A percentile compares a stretch with the other conserved stretches of the same genome.
phyloP scores from a whole-genome alignment of 2,329 filamentous ascomycete species.

The Neoascochyta sp. region DNA sequence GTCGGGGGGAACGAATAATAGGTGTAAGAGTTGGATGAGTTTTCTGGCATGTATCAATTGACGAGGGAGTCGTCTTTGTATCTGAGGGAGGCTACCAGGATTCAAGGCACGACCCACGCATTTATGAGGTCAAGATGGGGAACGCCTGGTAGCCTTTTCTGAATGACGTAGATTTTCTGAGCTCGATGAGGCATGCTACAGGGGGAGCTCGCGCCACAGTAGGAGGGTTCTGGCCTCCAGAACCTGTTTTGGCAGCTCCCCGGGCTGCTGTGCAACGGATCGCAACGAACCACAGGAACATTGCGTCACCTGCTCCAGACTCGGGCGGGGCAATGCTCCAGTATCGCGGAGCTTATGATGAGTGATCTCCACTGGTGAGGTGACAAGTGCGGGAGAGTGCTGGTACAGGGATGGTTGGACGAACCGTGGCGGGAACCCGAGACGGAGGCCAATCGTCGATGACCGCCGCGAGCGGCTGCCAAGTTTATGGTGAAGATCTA shows the following conservation, averaged over 20 bases:
- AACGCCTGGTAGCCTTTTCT: slow-evolving; percentile 14
- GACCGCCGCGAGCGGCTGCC: slow-evolving; percentile 16
- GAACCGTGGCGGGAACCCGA: slow-evolving; percentile 31
- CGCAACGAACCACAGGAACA: slow-evolving; percentile 22
- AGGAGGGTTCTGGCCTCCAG: slow-evolving; percentile 15
- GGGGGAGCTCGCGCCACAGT: slow-evolving; percentile 37
- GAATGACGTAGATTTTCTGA: slow-evolving; percentile 34
- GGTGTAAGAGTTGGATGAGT: slow-evolving; percentile 47
- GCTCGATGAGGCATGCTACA: slow-evolving; percentile 19
- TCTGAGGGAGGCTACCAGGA: slow-evolving; percentile 12
- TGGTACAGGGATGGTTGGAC: slow-evolving; percentile 13
- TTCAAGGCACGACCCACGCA: slow-evolving; percentile 18
- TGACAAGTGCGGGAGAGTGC: slow-evolving; percentile 25
- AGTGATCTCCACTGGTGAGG: slow-evolving; percentile 23
- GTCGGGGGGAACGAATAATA: slow-evolving; percentile 53
- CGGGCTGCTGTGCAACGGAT: slow-evolving; percentile 25
- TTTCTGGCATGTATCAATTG: slow-evolving; percentile 48
- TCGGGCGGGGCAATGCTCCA: slow-evolving; percentile 34
- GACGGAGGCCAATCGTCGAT: slow-evolving; percentile 33
- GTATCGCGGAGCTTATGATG: slow-evolving; percentile 14
- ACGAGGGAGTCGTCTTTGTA: slow-evolving; percentile 36
- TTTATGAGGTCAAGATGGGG: slow-evolving; percentile 31
- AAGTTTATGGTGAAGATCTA: too few species aligned
- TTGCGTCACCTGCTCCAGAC: slow-evolving; percentile 37
- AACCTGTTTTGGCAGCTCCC: slow-evolving; percentile 38